phyloP scores from a whole-genome alignment of 140 eudicot species.

The Stevia rebaudiana region DNA sequence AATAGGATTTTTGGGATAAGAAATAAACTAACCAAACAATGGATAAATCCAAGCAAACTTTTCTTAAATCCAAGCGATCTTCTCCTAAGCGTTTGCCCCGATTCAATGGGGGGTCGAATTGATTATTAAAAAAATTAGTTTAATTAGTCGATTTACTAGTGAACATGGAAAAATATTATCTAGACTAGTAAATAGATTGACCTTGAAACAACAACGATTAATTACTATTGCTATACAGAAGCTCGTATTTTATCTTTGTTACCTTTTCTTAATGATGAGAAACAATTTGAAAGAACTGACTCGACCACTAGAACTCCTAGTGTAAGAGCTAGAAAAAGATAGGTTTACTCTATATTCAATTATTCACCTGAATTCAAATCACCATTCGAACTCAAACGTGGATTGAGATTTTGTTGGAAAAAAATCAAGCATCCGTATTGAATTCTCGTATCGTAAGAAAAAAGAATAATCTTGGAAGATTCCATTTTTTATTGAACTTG shows the following conservation, averaged over 20 bases:
- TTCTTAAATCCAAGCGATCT: too few species aligned
- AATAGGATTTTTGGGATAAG: neutral
- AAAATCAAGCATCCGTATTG: too few species aligned
- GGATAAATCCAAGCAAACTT: too few species aligned
- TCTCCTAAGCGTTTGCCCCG: neutral
- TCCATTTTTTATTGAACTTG: too few species aligned
- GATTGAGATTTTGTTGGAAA: too few species aligned
- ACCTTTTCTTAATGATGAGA: neutral
- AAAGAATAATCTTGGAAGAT: too few species aligned
- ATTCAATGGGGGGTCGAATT: too few species aligned
- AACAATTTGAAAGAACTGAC: neutral
- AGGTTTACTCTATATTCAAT: neutral
- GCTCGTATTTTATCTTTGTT: neutral
- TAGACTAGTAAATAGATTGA: conserved; percentile 2
- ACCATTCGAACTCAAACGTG: too few species aligned
- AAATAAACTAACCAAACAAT: neutral
- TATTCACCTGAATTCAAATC: too few species aligned
- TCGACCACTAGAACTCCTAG: neutral
- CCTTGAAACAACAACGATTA: neutral
- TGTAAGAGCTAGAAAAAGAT: neutral
- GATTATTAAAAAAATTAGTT: neutral
- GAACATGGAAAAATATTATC: conserved; percentile 1
- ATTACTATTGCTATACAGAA: neutral
- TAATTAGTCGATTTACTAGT: neutral
- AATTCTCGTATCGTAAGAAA: too few species aligned